Evolutionary conservation across 345 rosid species (phyloP), one percentile per base, ranked within the genome.

Genomic region (Bretschneidera sinensis): DNA sequence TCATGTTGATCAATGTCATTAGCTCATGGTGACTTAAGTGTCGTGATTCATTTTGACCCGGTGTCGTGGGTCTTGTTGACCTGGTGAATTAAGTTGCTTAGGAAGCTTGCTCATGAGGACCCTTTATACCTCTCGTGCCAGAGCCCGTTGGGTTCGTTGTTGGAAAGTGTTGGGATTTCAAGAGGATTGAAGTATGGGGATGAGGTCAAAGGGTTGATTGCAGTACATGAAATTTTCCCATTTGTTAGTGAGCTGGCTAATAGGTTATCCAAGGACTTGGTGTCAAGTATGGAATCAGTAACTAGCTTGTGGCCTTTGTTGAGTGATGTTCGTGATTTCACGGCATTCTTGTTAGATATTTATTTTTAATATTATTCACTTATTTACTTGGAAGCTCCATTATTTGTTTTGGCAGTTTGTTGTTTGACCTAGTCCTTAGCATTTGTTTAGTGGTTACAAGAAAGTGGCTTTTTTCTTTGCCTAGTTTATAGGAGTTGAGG

Each of bases 81-180:
- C n/a, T n/a, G n/a, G n/a, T n/a, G n/a, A n/a, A n/a, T n/a, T 80
- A 85, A 79, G 70, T 75, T 86, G 74, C 92, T 94, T 62, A 82
- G 87, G 69, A 76, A 67, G 62, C 62, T 61, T 64, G 72, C 67
- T 59, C 68, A 67, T 52, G 74, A 77, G 21, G 81, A 83, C 28
- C 71, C 79, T 43, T 76, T 94, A 19, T 94, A 94, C 70, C 45
- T 57, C 22, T 62, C 64, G 17, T 90, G 91, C 65, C 96, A 97
- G 69, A 82, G 79, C 68, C 65, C 84, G 17, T 74, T 90, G 47
- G 95, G 86, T 2, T 60, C 80, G 0, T 72, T 94, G 81, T 67
- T 94, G 78, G 90, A 84, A 59, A 67, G 65, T 51, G 35, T 73
- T 64, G 76, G 74, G 43, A 58, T 43, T 22, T 67, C 59, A 3